Base-by-base conservation (phyloP, 1,139 yeast genomes). In the Hyphopichia pseudoburtonii region DNA sequence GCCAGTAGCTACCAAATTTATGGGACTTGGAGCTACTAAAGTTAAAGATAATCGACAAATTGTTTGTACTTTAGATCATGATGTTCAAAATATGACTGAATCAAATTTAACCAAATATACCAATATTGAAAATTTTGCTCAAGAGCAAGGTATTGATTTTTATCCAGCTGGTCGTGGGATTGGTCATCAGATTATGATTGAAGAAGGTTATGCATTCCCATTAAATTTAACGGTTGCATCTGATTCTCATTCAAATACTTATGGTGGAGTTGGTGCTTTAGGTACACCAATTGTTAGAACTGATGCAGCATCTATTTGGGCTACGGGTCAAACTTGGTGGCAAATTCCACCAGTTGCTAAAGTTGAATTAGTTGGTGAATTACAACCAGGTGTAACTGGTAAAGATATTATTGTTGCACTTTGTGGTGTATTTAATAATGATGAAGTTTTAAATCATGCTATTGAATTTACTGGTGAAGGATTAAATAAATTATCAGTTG, bases 321-420 rank as follows among this genome's bases (percentile, higher is more conserved):
- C 98, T 12, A 92, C 98, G 0, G 97, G 97, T 31, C 95, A 88
- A 66, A 94, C 98, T 3, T 92, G 99, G 99, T 92, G 98, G 98
- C 98, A 94, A 78, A 87, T 92, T 41, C 99, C 99, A 4, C 98
- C 98, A 1, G 97, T 92, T 17, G 98, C 98, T 29, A 82, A 82
- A 56, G 97, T 92, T 10, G 95, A 87, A 61, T 74, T 92, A 41
- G 73, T 76, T 47, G 97, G 97, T 30, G 64, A 77, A 47, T 76
- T 92, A 42, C 96, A 94, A 16, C 67, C 75, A 39, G 97, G 97
- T 17, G 90, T 87, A 14, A 82, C 96, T 7, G 99, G 99, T 47
- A 92, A 92, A 62, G 99, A 92, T 65, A 94, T 94, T 36, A 94
- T 92, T 57, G 95, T 94, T 21, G 92, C 97, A 1, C 74, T 92